phyloP scores from a whole-genome alignment of 768 basidiomycete genomes.

The Termitomyces heimii region DNA sequence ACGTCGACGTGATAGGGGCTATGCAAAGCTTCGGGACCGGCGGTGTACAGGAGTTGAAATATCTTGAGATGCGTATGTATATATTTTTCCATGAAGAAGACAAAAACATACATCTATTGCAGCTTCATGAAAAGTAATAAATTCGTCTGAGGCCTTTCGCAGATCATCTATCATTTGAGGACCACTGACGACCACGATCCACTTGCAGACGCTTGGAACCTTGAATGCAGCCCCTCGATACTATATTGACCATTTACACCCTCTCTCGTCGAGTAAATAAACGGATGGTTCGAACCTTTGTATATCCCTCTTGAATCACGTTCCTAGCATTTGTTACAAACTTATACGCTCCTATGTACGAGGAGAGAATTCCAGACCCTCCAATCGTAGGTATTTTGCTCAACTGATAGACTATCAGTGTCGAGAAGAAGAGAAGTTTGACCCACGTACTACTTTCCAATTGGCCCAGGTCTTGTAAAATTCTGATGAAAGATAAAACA shows the following conservation, averaged over 20 bases:
- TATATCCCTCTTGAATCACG: conserved; percentile 25
- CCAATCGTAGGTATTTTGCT: conserved; percentile 25
- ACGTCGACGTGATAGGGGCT: conserved; percentile 26
- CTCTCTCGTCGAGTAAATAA: neutral
- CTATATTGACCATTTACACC: neutral
- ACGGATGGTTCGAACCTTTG: conserved; percentile 15
- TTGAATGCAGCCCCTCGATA: conserved; percentile 27
- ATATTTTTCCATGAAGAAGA: no score
- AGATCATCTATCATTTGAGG: conserved; percentile 16
- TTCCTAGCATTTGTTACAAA: conserved; percentile 17
- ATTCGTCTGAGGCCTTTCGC: conserved; percentile 36
- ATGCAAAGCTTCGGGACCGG: conserved; percentile 23
- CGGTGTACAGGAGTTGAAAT: neutral
- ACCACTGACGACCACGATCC: conserved; percentile 25
- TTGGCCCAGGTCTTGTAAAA: conserved; percentile 4
- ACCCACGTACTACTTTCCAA: neutral
- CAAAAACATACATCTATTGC: conserved; percentile 17
- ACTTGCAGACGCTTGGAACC: conserved; percentile 33
- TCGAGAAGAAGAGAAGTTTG: neutral
- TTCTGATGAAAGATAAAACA: neutral
- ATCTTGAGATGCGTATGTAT: no score
- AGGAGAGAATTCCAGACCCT: conserved; percentile 21
- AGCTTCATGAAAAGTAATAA: conserved; percentile 22
- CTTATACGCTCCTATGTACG: conserved; percentile 22
- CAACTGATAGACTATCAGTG: conserved; percentile 5